Evolutionary conservation across 139 green algal genomes (phyloP), one percentile per base, ranked within the genome.

Genomic region (Nannochloris sp.): DNA sequence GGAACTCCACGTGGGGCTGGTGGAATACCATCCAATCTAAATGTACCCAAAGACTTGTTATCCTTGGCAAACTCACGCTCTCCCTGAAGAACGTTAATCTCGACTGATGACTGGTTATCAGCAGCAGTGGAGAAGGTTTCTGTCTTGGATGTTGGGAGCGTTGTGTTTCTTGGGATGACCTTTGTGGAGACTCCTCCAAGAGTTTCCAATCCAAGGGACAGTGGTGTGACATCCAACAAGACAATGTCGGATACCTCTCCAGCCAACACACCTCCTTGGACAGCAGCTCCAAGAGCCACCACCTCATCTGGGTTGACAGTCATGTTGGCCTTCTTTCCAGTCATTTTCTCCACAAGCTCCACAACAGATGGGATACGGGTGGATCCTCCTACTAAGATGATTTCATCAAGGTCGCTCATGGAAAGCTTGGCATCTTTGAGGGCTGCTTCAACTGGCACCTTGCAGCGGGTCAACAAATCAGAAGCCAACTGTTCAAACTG

Each of bases 241-340:
- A 98, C 91, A 61, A 98, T 98, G 78, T 98, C 90, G 21, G 62
- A 78, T 21, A 66, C 72, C 66, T 85, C 74, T 65, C 83, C 83
- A 19, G 83, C 81, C 31, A 91, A 69, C 51, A 89, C 84, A 51
- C 88, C 81, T 54, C 83, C 89, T 82, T 98, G 94, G 56, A 99
- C 94, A 7, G 94, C 94, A 1, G 94, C 94, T 29, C 94, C 94
- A 25, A 98, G 87, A 0, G 94, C 94, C 36, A 99, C 94, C 37
- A 98, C 93, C 85, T 99, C 94, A 66, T 99, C 94, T 21, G 94
- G 94, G 82, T 99, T 99, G 1, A 99, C 93, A 2, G 81, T 88
- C 58, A 97, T 85, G 78, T 98, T 98, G 64, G 94, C 90, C 56
- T 93, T 77, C 85, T 93, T 96, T 65, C 84, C 82, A 24, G 81